Conservation (phyloP, 176 grass and related monocot species). For the Miscanthus lutarioriparius region DNA sequence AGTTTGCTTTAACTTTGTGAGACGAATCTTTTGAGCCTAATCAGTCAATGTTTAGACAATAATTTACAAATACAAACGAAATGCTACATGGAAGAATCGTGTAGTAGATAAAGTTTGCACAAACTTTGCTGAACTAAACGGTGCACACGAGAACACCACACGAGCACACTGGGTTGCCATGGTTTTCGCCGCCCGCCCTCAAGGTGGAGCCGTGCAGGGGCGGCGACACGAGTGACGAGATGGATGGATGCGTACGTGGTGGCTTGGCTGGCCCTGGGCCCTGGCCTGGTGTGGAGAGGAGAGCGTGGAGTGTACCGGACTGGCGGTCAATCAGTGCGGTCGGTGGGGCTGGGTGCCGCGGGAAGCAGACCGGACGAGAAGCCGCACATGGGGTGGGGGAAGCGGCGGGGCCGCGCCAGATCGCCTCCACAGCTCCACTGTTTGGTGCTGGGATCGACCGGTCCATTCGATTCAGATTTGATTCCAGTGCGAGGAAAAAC, state of each 20-base stretch:
- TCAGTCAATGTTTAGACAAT: too few species aligned
- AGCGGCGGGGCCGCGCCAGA: not conserved
- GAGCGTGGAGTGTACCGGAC: not conserved
- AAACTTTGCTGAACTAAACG: too few species aligned
- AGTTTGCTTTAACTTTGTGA: too few species aligned
- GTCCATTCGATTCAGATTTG: not conserved
- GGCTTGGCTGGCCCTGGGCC: not conserved
- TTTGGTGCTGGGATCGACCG: not conserved
- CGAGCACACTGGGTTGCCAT: too few species aligned
- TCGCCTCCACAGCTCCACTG: not conserved
- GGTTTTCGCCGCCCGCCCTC: not conserved
- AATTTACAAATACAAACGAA: too few species aligned
- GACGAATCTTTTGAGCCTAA: too few species aligned
- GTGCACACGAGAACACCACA: too few species aligned
- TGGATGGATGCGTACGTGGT: not conserved
- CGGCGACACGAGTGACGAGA: not conserved
- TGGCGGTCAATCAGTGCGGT: not conserved
- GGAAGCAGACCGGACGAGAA: not conserved
- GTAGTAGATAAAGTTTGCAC: too few species aligned
- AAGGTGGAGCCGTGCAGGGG: too few species aligned
- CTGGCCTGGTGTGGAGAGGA: too few species aligned
- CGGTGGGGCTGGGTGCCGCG: not conserved
- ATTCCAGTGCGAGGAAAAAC: not conserved
- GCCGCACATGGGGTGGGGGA: not conserved
- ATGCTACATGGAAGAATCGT: too few species aligned